phyloP scores from a whole-genome alignment of 2,329 filamentous ascomycete species.

The Fragosphaeria purpurea region DNA sequence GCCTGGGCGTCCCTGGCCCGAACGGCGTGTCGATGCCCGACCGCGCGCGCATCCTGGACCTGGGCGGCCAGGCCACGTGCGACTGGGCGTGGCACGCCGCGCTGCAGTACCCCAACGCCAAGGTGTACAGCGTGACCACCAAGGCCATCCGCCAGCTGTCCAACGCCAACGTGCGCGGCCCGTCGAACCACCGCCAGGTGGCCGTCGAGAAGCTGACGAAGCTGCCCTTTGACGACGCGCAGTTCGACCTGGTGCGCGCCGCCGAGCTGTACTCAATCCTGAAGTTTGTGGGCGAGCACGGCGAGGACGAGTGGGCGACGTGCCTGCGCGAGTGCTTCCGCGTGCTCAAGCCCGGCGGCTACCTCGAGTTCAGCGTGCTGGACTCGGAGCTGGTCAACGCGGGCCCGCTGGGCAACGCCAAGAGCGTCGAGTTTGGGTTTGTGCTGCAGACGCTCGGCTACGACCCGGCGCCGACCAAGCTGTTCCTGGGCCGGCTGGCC shows the following conservation, averaged over 20 bases:
- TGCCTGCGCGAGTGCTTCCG: slow-evolving; percentile 81
- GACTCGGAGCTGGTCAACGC: slow-evolving; percentile 86
- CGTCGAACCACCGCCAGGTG: slow-evolving; percentile 77
- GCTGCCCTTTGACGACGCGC: slow-evolving; percentile 73
- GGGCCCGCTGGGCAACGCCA: slow-evolving; percentile 67
- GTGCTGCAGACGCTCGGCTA: slow-evolving; percentile 83
- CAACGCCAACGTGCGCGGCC: slow-evolving; percentile 69
- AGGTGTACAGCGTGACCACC: slow-evolving; percentile 76
- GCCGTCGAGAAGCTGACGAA: slow-evolving; percentile 66
- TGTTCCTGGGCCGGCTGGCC: slow-evolving; percentile 64
- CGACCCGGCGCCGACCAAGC: slow-evolving; percentile 73
- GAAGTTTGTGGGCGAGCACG: slow-evolving; percentile 58
- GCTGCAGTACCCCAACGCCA: slow-evolving; percentile 71
- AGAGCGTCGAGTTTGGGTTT: slow-evolving; percentile 86
- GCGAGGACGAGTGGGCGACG: slow-evolving; percentile 76
- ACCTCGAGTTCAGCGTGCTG: slow-evolving; percentile 81
- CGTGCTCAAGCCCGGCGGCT: slow-evolving; percentile 84
- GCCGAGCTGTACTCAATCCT: slow-evolving; percentile 78
- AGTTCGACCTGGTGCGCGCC: slow-evolving; percentile 88
- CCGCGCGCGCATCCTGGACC: slow-evolving; percentile 66
- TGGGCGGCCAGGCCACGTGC: slow-evolving; percentile 73
- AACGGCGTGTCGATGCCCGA: slow-evolving; percentile 32
- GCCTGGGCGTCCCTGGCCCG: slow-evolving; percentile 30
- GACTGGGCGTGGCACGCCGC: slow-evolving; percentile 97
- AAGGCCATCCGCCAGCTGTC: slow-evolving; percentile 60